A percentile compares a stretch with the other conserved stretches of the same genome.
Conservation (phyloP, 345 rosid genomes). For the Linum usitatissimum region DNA sequence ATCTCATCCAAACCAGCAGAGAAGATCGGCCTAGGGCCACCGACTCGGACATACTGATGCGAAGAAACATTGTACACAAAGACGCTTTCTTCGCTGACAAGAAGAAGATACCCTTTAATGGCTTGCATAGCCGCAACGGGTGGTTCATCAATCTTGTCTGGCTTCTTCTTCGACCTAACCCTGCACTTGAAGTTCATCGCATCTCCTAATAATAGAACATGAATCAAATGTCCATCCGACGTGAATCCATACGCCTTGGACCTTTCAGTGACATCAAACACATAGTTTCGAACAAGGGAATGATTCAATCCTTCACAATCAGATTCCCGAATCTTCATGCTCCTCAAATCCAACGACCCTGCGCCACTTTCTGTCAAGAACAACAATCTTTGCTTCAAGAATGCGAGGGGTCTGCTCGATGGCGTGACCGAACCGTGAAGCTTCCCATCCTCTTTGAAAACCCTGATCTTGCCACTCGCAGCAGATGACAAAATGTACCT, state of each 20-base stretch:
- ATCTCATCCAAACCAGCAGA: conserved; percentile 65
- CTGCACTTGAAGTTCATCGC: conserved; percentile 82
- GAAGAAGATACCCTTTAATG: conserved; percentile 71
- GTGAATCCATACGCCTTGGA: conserved; percentile 94
- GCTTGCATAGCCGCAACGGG: conserved; percentile 57
- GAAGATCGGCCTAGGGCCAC: conserved; percentile 65
- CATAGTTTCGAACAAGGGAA: conserved; percentile 50
- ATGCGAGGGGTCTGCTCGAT: conserved; percentile 53
- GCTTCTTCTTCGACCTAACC: conserved; percentile 70
- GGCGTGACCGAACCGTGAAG: conserved; percentile 62
- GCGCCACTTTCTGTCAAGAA: conserved; percentile 87
- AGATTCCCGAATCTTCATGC: conserved; percentile 73
- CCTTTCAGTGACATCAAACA: conserved; percentile 68
- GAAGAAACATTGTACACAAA: conserved; percentile 75
- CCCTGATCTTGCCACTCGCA: conserved; percentile 50
- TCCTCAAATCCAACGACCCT: conserved; percentile 84
- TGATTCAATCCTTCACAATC: conserved; percentile 80
- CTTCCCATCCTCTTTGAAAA: conserved; percentile 58
- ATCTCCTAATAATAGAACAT: conserved; percentile 68
- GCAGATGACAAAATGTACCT: conserved; percentile 60
- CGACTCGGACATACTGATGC: conserved; percentile 59
- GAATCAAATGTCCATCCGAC: conserved; percentile 70
- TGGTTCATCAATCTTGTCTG: conserved; percentile 36
- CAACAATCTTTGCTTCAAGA: conserved; percentile 85
- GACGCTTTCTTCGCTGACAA: conserved; percentile 49